Conservation (phyloP, 1,139 yeast species). For the Sugiyamaella japonica region DNA sequence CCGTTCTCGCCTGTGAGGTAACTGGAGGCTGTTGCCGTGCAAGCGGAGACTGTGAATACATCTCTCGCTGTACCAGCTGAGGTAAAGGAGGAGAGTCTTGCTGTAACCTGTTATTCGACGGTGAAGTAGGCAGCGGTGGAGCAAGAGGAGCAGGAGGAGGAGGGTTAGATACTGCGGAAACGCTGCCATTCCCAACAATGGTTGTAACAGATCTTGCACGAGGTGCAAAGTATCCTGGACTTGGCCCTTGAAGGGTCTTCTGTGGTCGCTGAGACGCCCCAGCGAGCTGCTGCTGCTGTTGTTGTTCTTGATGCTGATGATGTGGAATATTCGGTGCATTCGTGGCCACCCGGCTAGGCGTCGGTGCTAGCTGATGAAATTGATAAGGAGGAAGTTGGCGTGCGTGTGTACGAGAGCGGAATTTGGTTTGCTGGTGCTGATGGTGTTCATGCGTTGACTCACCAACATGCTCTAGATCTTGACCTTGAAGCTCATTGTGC, state of each 20-base stretch:
- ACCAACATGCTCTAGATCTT: not conserved
- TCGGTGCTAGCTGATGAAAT: conserved; percentile 8
- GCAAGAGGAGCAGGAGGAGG: conserved; percentile 6
- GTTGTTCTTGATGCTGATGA: not conserved
- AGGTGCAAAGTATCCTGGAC: conserved; percentile 34
- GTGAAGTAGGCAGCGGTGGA: conserved; percentile 1
- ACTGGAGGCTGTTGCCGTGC: conserved; percentile 7
- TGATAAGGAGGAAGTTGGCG: not conserved
- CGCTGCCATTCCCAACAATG: not conserved
- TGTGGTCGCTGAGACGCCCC: not conserved
- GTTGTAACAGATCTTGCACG: conserved; percentile 19
- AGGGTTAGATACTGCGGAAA: not conserved
- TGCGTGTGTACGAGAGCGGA: not conserved
- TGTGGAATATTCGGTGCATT: not conserved
- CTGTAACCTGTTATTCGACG: conserved; percentile 16
- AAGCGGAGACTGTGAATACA: conserved; percentile 11
- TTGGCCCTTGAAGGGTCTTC: conserved; percentile 26
- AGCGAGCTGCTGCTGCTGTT: not conserved
- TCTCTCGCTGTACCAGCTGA: conserved; percentile 1
- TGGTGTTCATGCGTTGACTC: not conserved
- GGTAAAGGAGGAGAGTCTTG: conserved; percentile 18
- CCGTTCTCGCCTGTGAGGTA: conserved; percentile 3
- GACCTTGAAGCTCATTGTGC: not conserved
- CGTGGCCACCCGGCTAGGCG: not conserved
- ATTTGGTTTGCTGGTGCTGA: not conserved